These are phyloP conservation scores for Colletotrichum karsti DNA, from an alignment of 2,329 filamentous ascomycete genomes.

Conservation along the genomic window DNA sequence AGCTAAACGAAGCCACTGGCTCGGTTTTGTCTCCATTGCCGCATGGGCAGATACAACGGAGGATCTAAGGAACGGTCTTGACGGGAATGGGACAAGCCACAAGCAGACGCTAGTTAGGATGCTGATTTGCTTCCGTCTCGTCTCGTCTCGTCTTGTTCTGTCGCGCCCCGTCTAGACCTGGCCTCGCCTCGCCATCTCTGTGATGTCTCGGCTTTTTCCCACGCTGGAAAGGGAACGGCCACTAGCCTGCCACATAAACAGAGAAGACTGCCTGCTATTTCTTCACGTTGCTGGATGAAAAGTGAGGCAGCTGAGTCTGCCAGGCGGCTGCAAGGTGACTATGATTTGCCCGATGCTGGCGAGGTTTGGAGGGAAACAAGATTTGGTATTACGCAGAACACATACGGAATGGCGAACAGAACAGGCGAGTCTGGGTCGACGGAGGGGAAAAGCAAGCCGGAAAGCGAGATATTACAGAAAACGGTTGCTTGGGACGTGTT, in stretches of 20 bases:
- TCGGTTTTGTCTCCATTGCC: slow-evolving; percentile 26
- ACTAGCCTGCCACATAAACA: slow-evolving; percentile 13
- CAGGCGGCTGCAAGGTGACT: slow-evolving; percentile 5
- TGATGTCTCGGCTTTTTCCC: slow-evolving; percentile 18
- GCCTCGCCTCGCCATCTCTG: slow-evolving; percentile 11
- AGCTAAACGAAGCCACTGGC: slow-evolving; percentile 26
- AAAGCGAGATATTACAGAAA: slow-evolving; percentile 28
- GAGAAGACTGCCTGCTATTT: background rate
- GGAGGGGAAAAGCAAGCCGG: slow-evolving; percentile 12
- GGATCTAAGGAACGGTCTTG: slow-evolving; percentile 10
- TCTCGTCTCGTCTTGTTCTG: slow-evolving; percentile 28
- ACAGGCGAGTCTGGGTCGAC: background rate
- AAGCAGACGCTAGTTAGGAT: slow-evolving; percentile 22
- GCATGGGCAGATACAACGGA: slow-evolving; percentile 25
- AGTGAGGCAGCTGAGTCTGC: background rate
- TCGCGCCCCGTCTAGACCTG: slow-evolving; percentile 19
- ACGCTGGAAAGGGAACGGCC: slow-evolving; percentile 20
- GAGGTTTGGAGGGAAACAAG: slow-evolving; percentile 23
- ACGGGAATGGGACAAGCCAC: slow-evolving; percentile 28
- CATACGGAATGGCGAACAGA: background rate
- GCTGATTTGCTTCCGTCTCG: slow-evolving; percentile 29
- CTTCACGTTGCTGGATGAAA: background rate
- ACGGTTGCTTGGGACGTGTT: slow-evolving; percentile 4
- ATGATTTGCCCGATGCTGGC: background rate
- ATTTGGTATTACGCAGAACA: slow-evolving; percentile 3